Percentiles rank a stretch among this genome's conserved stretches.
Evolutionary conservation across 345 rosid species (phyloP).

Genomic region (Combretum micranthum): DNA sequence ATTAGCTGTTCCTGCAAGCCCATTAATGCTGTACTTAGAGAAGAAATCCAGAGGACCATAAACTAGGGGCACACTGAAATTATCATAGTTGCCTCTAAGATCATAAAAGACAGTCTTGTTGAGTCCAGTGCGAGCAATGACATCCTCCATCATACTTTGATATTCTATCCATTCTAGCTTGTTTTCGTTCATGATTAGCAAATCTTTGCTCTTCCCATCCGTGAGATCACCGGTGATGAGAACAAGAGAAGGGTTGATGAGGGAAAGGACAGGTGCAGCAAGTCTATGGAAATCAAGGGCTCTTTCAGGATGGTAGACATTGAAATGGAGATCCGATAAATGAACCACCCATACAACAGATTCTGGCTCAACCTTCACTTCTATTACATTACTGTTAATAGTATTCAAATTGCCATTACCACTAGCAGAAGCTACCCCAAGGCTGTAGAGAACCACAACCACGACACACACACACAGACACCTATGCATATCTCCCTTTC

Average conservation of each 20-base stretch:
- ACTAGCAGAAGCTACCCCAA: no score
- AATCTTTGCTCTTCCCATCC: conserved; percentile 90
- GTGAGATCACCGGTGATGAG: conserved; percentile 94
- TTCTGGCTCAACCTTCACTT: conserved; percentile 55
- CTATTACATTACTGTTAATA: conserved; percentile 22
- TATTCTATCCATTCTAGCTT: conserved; percentile 86
- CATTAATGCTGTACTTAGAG: conserved; percentile 78
- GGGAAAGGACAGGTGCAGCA: conserved; percentile 59
- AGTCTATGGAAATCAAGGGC: conserved; percentile 55
- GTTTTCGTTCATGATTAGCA: conserved; percentile 74
- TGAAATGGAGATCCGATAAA: conserved; percentile 97
- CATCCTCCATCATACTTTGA: conserved; percentile 60
- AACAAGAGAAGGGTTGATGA: conserved; percentile 82
- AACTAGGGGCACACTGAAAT: conserved; percentile 66
- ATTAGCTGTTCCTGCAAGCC: conserved; percentile 45
- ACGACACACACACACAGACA: no score
- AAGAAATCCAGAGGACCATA: conserved; percentile 72
- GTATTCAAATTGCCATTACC: no score
- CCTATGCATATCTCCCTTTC: no score
- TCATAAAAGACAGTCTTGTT: conserved; percentile 72
- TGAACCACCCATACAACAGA: conserved; percentile 85
- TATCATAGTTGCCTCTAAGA: conserved; percentile 93
- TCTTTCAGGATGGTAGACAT: conserved; percentile 81
- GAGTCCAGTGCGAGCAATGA: conserved; percentile 54
- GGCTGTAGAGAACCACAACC: no score